Conservation (phyloP, 1,139 yeast genomes). For the Taphrina populina region DNA sequence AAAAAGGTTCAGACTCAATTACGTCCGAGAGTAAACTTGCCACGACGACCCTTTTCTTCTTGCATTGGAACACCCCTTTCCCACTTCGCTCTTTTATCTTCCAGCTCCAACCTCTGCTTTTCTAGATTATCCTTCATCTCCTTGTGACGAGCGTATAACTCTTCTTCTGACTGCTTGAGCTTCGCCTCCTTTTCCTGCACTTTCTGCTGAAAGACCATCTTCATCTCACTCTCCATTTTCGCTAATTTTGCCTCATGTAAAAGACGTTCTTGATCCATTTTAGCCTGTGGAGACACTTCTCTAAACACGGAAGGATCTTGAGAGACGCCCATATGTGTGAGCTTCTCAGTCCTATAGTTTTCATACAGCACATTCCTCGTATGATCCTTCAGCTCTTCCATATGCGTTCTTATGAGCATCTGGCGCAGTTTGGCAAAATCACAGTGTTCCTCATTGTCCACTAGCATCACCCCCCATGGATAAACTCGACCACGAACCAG, state of each 20-base stretch:
- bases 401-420: conserved; percentile 63
- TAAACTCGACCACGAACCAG: conserved; percentile 86
- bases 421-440: conserved; percentile 91
- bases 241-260: conserved; percentile 91
- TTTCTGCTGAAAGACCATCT: conserved; percentile 92
- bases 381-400: conserved; percentile 90
- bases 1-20: background rate
- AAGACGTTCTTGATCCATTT: conserved; percentile 91
- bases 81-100: conserved; percentile 82
- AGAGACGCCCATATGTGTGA: conserved; percentile 77
- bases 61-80: conserved; percentile 62
- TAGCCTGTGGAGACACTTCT: conserved; percentile 87
- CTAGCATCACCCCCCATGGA: conserved; percentile 98
- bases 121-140: conserved; percentile 94
- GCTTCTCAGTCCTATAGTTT: conserved; percentile 81
- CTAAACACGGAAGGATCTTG: conserved; percentile 91
- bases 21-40: conserved; percentile 41
- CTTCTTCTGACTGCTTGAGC: conserved; percentile 95
- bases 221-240: conserved; percentile 96
- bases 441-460: conserved; percentile 90
- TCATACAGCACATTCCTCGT: conserved; percentile 79
- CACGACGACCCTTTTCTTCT: conserved; percentile 58
- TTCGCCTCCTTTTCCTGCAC: conserved; percentile 96
- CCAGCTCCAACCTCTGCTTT: conserved; percentile 82
- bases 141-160: conserved; percentile 89